These are phyloP conservation scores for Pilaira anomala DNA, from an alignment of 192 early-diverging fungal genomes.

Conservation along the genomic window DNA sequence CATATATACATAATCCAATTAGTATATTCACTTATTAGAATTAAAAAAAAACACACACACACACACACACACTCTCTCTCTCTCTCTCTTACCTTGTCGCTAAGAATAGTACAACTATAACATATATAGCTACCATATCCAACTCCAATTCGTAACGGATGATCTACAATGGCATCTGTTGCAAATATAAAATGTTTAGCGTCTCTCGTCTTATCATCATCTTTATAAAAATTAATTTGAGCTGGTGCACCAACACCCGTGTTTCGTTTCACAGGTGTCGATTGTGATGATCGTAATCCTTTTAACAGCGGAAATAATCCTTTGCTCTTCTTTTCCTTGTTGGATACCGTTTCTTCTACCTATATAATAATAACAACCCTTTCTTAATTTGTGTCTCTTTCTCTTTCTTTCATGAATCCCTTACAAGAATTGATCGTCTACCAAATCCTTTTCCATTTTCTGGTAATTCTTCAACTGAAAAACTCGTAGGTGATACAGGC, in stretches of 20 bases:
- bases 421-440: constrained; percentile 9
- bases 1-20: background rate
- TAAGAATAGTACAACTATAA: constrained; percentile 42
- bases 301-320: constrained; percentile 14
- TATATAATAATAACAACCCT: no score
- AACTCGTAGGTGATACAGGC: background rate
- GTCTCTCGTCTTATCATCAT: constrained; percentile 16
- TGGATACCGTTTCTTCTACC: no score
- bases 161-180: constrained; percentile 36
- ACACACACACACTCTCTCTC: no score
- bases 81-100: constrained; percentile 30
- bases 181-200: constrained; percentile 23
- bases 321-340: constrained; percentile 4
- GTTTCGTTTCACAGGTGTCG: constrained; percentile 19
- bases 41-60: no score
- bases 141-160: constrained; percentile 39
- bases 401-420: background rate
- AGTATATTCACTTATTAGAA: no score
- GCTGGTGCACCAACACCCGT: constrained; percentile 5
- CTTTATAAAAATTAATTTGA: constrained; percentile 31
- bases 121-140: constrained; percentile 44
- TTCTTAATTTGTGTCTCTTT: background rate
- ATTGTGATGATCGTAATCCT: constrained; percentile 6
- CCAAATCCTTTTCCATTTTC: background rate
- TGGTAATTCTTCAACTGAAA: background rate